A percentile compares a stretch with the other conserved stretches of the same genome.
Conservation (phyloP, 257 asterid species). For the Lithospermum erythrorhizon region DNA sequence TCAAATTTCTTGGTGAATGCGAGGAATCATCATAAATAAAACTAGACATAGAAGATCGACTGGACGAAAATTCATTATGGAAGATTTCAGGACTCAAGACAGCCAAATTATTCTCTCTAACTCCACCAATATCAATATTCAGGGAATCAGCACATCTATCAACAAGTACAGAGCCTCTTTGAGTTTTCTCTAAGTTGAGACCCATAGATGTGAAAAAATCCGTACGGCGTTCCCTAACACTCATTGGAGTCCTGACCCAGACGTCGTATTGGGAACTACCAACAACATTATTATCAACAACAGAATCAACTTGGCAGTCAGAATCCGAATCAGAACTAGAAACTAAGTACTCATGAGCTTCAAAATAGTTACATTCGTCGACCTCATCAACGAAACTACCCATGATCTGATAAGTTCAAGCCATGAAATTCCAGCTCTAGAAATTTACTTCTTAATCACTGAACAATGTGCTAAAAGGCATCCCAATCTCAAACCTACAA, state of each 20-base stretch:
- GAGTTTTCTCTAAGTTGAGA: constrained; percentile 17
- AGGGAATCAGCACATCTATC: constrained; percentile 11
- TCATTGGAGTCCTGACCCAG: constrained; percentile 60
- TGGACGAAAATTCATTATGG: constrained; percentile 36
- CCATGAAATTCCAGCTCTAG: constrained; percentile 55
- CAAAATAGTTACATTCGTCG: constrained; percentile 51
- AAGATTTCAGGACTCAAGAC: constrained; percentile 33
- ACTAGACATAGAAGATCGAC: constrained; percentile 35
- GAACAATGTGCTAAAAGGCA: constrained; percentile 45
- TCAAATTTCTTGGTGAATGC: constrained; percentile 22
- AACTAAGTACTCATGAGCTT: constrained; percentile 54
- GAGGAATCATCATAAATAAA: constrained; percentile 27
- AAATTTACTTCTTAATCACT: constrained; percentile 29
- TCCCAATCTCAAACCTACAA: constrained; percentile 39
- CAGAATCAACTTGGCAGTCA: constrained; percentile 9
- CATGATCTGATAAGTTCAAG: constrained; percentile 58
- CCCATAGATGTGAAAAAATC: constrained; percentile 57
- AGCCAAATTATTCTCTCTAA: constrained; percentile 41
- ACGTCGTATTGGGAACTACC: constrained; percentile 30
- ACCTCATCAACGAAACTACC: constrained; percentile 39
- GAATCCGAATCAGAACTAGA: constrained; percentile 26
- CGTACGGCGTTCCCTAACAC: constrained; percentile 61
- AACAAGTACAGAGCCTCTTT: constrained; percentile 14
- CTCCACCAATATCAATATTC: constrained; percentile 22
- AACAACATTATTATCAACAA: constrained; percentile 19